A percentile compares a stretch with the other conserved stretches of the same genome.
phyloP scores from a whole-genome alignment of 192 early-diverging fungal genomes.

The Mortierella claussenii region DNA sequence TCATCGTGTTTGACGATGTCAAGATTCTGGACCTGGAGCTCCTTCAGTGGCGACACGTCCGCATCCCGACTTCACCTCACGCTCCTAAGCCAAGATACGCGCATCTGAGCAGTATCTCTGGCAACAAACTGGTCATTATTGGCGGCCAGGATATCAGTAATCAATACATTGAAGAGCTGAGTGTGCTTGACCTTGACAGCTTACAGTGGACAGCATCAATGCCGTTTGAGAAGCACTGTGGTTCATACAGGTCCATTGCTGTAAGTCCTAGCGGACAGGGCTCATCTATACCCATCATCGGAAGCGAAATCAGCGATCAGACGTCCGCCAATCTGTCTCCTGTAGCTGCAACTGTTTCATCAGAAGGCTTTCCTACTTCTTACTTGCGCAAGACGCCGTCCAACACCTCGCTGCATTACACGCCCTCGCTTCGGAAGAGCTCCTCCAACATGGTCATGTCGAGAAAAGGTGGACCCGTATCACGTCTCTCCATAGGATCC shows the following conservation, averaged over 20 bases:
- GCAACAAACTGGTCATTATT: slow-evolving; percentile 67
- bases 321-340: slow-evolving; percentile 16
- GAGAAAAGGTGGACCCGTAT: slow-evolving; percentile 28
- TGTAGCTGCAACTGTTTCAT: background rate
- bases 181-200: slow-evolving; percentile 69
- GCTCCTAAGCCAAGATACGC: slow-evolving; percentile 78
- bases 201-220: slow-evolving; percentile 68
- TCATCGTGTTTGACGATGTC: slow-evolving; percentile 73
- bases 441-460: slow-evolving; percentile 24
- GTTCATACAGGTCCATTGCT: slow-evolving; percentile 78
- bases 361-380: slow-evolving; percentile 36
- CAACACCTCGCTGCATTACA: slow-evolving; percentile 42
- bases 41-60: slow-evolving; percentile 64
- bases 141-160: slow-evolving; percentile 81
- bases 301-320: slow-evolving; percentile 27
- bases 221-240: slow-evolving; percentile 72
- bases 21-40: slow-evolving; percentile 66
- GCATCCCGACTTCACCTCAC: slow-evolving; percentile 48
- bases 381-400: slow-evolving; percentile 42
- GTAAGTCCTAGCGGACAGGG: slow-evolving; percentile 59
- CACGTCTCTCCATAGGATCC: slow-evolving; percentile 27
- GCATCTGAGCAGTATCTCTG: slow-evolving; percentile 71
- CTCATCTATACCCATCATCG: slow-evolving; percentile 30
- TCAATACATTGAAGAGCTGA: slow-evolving; percentile 77
- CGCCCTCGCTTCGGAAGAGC: slow-evolving; percentile 41